Percentiles rank a stretch among this genome's conserved stretches.
Conservation (phyloP, 2,329 filamentous ascomycete species). For the Ceratocystis lukuohia region DNA sequence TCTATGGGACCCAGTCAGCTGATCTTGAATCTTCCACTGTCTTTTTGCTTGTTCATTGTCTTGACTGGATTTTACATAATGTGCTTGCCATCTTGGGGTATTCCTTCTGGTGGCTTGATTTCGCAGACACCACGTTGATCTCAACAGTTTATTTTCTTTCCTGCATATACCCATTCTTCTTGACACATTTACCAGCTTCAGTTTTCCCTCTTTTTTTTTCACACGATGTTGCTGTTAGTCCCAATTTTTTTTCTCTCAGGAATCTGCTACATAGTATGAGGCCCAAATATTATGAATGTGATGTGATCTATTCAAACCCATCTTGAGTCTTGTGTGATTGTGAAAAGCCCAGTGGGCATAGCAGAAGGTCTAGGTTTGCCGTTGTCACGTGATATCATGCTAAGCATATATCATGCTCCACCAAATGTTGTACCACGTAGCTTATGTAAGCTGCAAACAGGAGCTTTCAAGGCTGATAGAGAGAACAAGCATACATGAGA, state of each 20-base stretch:
- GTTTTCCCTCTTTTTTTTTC: background rate
- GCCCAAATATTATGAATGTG: conserved; percentile 6
- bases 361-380: background rate
- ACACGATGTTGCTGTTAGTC: background rate
- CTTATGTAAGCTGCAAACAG: background rate
- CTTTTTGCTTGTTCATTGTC: background rate
- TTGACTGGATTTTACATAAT: background rate
- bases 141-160: conserved; percentile 7
- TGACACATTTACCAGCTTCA: background rate
- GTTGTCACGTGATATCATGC: background rate
- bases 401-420: background rate
- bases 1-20: too few species aligned
- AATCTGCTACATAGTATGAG: conserved; percentile 7
- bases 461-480: background rate
- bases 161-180: conserved; percentile 3
- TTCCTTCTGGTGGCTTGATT: background rate
- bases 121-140: background rate
- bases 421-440: background rate
- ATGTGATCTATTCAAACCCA: background rate
- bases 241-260: background rate
- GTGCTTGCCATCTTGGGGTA: background rate
- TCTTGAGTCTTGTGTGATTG: background rate
- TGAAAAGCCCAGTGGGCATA: background rate
- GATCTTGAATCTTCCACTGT: background rate
- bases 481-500: background rate